Conservation (phyloP, 257 asterid species). For the Eustoma russellianum region DNA sequence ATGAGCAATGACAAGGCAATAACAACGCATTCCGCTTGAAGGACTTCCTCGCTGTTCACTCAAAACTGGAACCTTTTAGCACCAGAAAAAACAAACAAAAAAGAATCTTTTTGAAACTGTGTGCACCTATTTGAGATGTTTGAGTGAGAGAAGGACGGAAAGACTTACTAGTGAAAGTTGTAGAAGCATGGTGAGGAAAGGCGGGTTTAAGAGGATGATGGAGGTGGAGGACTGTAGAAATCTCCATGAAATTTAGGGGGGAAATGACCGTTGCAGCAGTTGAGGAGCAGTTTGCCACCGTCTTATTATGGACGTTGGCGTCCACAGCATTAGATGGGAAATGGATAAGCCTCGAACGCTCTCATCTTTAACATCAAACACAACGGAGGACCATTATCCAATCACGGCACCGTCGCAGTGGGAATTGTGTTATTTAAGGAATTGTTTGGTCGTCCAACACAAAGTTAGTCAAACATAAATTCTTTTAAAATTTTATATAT, state of each 20-base stretch:
- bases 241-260: conserved; percentile 29
- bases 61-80: conserved; percentile 6
- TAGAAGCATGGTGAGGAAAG: conserved; percentile 20
- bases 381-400: too few species aligned
- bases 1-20: conserved; percentile 41
- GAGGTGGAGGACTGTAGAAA: conserved; percentile 29
- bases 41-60: conserved; percentile 35
- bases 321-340: too few species aligned
- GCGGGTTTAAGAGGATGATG: conserved; percentile 51
- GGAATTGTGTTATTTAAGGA: too few species aligned
- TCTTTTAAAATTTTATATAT: too few species aligned
- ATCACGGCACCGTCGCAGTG: too few species aligned
- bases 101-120: not conserved
- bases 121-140: not conserved
- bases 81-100: not conserved
- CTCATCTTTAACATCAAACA: too few species aligned
- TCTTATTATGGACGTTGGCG: too few species aligned
- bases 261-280: conserved; percentile 13
- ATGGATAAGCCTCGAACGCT: too few species aligned
- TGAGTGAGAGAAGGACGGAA: conserved; percentile 7
- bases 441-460: too few species aligned
- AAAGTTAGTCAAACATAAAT: too few species aligned
- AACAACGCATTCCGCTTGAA: conserved; percentile 19
- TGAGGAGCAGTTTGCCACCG: too few species aligned
- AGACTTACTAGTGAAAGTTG: conserved; percentile 12